These are phyloP conservation scores for Fusarium udum DNA, from an alignment of 2,329 filamentous ascomycete species.

Conservation along the genomic window DNA sequence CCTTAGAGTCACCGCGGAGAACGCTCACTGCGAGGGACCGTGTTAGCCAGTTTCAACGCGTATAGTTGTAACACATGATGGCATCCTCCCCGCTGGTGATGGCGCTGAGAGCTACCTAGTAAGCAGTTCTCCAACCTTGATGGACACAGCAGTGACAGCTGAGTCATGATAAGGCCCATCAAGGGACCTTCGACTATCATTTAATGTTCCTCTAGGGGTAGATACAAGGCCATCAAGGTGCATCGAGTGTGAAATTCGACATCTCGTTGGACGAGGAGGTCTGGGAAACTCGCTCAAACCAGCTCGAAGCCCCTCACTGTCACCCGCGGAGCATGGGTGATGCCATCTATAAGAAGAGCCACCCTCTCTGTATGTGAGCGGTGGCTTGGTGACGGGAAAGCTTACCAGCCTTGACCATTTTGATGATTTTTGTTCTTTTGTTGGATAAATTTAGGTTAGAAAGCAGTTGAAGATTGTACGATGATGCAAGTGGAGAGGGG, in stretches of 20 bases:
- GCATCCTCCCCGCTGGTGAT: background rate
- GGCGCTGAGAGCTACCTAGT: background rate
- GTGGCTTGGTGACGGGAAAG: background rate
- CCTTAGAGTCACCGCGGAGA: conserved; percentile 96
- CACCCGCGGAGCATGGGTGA: conserved; percentile 22
- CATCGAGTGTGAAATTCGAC: conserved; percentile 32
- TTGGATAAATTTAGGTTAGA: conserved; percentile 14
- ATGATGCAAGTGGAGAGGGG: conserved; percentile 40
- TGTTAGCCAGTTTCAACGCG: conserved; percentile 33
- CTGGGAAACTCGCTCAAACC: conserved; percentile 68
- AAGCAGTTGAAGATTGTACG: conserved; percentile 34
- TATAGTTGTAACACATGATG: background rate
- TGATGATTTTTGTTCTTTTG: conserved; percentile 59
- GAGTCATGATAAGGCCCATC: conserved; percentile 40
- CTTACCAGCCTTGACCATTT: conserved; percentile 99
- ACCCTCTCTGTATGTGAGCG: conserved; percentile 15
- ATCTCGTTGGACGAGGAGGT: conserved; percentile 48
- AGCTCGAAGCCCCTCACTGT: conserved; percentile 53
- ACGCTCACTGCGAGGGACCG: conserved; percentile 76
- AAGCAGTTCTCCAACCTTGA: background rate
- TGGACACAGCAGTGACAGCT: background rate
- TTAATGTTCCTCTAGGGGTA: conserved; percentile 13
- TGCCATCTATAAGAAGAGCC: conserved; percentile 42
- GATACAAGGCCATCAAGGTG: conserved; percentile 57
- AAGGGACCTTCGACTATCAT: conserved; percentile 44